phyloP scores from a whole-genome alignment of 805 yeast genomes.

The Starmera pachycereana region DNA sequence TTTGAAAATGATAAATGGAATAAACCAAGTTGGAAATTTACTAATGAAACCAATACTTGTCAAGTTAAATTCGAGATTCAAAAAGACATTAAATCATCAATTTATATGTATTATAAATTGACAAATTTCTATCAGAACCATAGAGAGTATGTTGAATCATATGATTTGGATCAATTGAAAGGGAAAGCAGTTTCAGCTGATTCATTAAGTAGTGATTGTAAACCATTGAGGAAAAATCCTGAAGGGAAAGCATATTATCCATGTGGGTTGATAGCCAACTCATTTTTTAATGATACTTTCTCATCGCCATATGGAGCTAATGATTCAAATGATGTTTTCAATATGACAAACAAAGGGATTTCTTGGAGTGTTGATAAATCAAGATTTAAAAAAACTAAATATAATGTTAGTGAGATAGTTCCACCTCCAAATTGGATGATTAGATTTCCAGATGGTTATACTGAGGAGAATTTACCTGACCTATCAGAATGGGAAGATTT shows the following conservation, averaged over 20 bases:
- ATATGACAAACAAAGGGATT: constrained; percentile 38
- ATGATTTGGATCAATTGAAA: constrained; percentile 67
- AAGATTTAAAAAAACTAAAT: constrained; percentile 63
- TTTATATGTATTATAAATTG: constrained; percentile 72
- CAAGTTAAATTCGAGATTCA: constrained; percentile 65
- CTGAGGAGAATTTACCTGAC: constrained; percentile 70
- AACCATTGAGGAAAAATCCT: constrained; percentile 43
- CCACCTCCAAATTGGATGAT: constrained; percentile 93
- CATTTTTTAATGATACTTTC: constrained; percentile 83
- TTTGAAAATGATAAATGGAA: constrained; percentile 6
- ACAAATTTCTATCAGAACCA: constrained; percentile 94
- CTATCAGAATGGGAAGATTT: constrained; percentile 69
- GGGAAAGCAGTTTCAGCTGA: constrained; percentile 57
- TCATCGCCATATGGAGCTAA: constrained; percentile 30
- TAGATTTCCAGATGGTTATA: constrained; percentile 79
- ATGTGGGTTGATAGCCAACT: constrained; percentile 92
- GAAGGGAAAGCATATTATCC: constrained; percentile 71
- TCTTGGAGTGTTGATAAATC: constrained; percentile 78
- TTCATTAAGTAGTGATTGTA: constrained; percentile 44
- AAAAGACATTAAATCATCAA: constrained; percentile 53
- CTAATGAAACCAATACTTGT: constrained; percentile 39
- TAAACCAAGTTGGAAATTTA: constrained; percentile 57
- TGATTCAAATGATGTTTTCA: constrained; percentile 3
- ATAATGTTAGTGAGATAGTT: constrained; percentile 58
- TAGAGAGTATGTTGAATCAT: constrained; percentile 82